phyloP scores from a whole-genome alignment of 495 filamentous ascomycete species.

The Penicillium angulare region DNA sequence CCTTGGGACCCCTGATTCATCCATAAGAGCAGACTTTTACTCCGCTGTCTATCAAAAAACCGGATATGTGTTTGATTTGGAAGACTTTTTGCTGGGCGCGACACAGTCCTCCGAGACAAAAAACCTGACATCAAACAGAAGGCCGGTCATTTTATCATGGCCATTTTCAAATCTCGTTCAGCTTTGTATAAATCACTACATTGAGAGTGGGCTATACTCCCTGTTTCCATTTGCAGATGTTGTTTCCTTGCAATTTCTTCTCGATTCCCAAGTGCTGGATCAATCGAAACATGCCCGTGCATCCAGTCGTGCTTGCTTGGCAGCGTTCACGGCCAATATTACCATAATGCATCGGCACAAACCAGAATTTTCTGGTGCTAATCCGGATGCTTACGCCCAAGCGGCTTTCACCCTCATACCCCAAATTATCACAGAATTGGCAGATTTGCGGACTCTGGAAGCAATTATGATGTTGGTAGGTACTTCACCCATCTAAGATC shows the following conservation, averaged over 20 bases:
- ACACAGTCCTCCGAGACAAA: constrained; percentile 9
- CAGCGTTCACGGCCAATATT: constrained; percentile 28
- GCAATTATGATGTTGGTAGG: constrained; percentile 24
- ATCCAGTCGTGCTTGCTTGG: constrained; percentile 21
- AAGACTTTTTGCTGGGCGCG: constrained; percentile 18
- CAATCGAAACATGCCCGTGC: constrained; percentile 9
- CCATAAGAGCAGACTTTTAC: constrained; percentile 16
- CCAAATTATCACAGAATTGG: constrained; percentile 19
- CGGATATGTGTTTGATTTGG: constrained; percentile 19
- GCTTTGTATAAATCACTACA: constrained; percentile 20
- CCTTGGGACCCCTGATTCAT: constrained; percentile 16
- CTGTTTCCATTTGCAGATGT: constrained; percentile 25
- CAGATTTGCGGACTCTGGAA: constrained; percentile 23
- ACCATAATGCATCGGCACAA: constrained; percentile 24
- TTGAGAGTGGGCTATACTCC: constrained; percentile 21
- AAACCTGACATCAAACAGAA: not conserved
- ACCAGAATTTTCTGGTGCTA: constrained; percentile 14
- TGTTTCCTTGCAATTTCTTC: too few relatives aligned
- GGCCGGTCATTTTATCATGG: constrained; percentile 12
- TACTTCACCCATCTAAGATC: not conserved
- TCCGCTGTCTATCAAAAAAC: constrained; percentile 18
- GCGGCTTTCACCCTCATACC: constrained; percentile 20
- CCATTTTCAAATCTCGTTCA: constrained; percentile 18
- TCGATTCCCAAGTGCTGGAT: too few relatives aligned
- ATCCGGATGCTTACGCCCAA: constrained; percentile 26